A percentile compares a stretch with the other conserved stretches of the same genome.
phyloP scores from a whole-genome alignment of 345 rosid genomes.

The Diplotaxis tenuifolia region DNA sequence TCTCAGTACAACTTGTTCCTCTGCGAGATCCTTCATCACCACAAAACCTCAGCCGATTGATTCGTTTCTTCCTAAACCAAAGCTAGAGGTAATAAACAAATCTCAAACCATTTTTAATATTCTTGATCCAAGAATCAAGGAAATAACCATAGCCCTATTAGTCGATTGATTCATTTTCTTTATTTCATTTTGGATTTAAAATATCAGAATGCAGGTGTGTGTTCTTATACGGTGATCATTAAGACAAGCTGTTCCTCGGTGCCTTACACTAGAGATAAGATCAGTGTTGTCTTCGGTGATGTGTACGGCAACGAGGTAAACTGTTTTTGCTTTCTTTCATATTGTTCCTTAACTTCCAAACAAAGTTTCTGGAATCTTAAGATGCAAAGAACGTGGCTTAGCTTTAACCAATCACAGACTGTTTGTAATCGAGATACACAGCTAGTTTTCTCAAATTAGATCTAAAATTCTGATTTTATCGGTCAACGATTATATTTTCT shows the following conservation, averaged over 20 bases:
- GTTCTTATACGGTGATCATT: conserved; percentile 52
- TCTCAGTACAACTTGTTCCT: conserved; percentile 19
- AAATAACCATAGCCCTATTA: not conserved
- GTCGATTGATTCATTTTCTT: not conserved
- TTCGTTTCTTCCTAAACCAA: conserved; percentile 39
- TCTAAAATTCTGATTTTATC: not conserved
- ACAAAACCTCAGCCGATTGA: conserved; percentile 32
- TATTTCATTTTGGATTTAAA: not conserved
- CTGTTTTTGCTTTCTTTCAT: not conserved
- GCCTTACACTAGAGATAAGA: conserved; percentile 55
- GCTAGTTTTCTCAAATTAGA: too few species aligned
- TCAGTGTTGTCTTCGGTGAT: conserved; percentile 70
- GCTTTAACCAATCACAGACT: not conserved
- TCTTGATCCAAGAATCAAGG: not conserved
- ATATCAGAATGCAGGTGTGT: conserved; percentile 40
- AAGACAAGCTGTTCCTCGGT: conserved; percentile 68
- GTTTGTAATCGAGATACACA: too few species aligned
- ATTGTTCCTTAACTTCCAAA: not conserved
- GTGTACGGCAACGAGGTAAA: conserved; percentile 66
- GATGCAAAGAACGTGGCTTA: not conserved
- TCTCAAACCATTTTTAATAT: not conserved
- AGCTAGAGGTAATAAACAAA: conserved; percentile 28
- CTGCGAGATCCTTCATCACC: conserved; percentile 34
- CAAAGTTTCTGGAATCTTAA: not conserved
- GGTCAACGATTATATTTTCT: not conserved